Conservation (phyloP, 345 rosid genomes). For the Eucalyptus curtisii region DNA sequence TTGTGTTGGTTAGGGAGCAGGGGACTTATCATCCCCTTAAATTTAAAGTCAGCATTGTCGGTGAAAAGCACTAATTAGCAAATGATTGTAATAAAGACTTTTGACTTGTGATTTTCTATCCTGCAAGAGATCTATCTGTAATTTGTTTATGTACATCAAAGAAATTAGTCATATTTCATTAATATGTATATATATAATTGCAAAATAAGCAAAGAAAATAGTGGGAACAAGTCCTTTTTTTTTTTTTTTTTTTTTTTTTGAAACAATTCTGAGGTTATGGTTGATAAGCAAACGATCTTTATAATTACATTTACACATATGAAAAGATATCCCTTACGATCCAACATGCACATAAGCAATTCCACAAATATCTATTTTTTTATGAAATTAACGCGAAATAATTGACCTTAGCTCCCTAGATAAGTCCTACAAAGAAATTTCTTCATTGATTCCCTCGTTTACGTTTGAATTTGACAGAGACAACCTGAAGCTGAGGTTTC, state of each 20-base stretch:
- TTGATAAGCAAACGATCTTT: not conserved
- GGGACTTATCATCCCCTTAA: not conserved
- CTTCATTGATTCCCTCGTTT: not conserved
- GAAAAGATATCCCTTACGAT: not conserved
- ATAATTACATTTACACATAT: fast-evolving
- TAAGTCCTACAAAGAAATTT: not conserved
- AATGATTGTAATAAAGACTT: not conserved
- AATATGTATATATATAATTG: not conserved
- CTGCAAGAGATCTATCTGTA: not conserved
- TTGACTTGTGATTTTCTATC: not conserved
- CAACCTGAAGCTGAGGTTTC: not conserved
- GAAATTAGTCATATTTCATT: not conserved
- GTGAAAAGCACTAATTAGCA: not conserved
- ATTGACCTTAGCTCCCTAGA: not conserved
- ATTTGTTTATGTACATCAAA: not conserved
- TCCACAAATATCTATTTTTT: not conserved
- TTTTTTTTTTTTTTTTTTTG: not conserved
- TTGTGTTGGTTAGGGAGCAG: not conserved
- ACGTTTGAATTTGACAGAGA: not conserved
- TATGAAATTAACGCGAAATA: not conserved
- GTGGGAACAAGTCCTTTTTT: not conserved
- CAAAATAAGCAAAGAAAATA: not conserved
- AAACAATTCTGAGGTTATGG: not conserved
- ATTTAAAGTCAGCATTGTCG: not conserved
- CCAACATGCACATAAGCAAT: not conserved